A percentile compares a stretch with the other conserved stretches of the same genome.
These are phyloP conservation scores for Pestalotiopsis fici DNA, from an alignment of 2,329 filamentous ascomycete genomes.

Conservation along the genomic window DNA sequence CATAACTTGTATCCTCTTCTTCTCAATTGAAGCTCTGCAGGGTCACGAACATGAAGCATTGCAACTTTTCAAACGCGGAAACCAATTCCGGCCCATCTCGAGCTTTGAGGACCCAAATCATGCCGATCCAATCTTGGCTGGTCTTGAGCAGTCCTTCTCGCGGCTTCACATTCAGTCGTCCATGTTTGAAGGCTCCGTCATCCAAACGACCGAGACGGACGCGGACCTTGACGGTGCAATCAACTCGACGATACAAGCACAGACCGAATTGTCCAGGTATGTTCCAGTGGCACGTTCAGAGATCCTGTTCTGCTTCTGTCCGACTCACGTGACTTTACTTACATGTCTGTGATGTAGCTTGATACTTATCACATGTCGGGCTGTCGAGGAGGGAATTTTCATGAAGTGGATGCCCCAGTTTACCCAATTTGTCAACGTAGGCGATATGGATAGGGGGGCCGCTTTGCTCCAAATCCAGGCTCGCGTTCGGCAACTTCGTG, in stretches of 20 bases:
- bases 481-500: not conserved
- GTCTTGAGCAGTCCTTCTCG: not conserved
- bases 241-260: not conserved
- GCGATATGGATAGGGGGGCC: not conserved
- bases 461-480: not conserved
- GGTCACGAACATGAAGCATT: conserved; percentile 3
- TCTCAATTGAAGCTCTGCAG: conserved; percentile 3
- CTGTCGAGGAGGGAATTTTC: not conserved
- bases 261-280: not conserved
- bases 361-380: not conserved
- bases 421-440: not conserved
- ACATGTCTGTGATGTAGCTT: not conserved
- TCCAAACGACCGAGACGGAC: not conserved
- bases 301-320: not conserved
- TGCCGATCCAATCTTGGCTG: not conserved
- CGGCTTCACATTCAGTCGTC: not conserved
- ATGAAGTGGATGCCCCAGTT: not conserved
- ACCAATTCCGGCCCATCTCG: not conserved
- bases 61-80: not conserved
- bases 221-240: not conserved
- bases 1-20: conserved; percentile 5
- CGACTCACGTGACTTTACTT: not conserved
- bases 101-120: not conserved
- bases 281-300: not conserved
- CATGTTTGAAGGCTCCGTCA: not conserved